These are phyloP conservation scores for Hypoxylon cercidicola DNA, from an alignment of 495 filamentous ascomycete genomes.

Conservation along the genomic window DNA sequence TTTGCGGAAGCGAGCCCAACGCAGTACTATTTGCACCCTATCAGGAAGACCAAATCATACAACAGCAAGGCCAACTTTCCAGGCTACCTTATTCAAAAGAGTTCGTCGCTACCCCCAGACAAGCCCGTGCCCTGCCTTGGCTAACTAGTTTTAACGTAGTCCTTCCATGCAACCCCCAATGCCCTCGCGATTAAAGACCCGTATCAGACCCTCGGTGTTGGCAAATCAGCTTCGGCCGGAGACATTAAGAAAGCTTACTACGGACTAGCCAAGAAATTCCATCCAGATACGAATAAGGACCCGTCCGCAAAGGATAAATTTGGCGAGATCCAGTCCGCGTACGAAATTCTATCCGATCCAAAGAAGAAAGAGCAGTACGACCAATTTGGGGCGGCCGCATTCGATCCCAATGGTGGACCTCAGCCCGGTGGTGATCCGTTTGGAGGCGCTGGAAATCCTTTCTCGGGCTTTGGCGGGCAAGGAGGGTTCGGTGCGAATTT, in stretches of 20 bases:
- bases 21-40: constrained; percentile 41
- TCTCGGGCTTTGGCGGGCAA: constrained; percentile 67
- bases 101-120: constrained; percentile 29
- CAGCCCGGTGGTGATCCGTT: constrained; percentile 70
- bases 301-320: constrained; percentile 91
- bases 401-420: constrained; percentile 79
- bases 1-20: constrained; percentile 44
- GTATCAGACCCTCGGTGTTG: constrained; percentile 86
- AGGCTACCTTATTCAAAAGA: constrained; percentile 27
- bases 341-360: constrained; percentile 90
- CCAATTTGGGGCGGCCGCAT: constrained; percentile 86
- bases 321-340: constrained; percentile 87
- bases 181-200: constrained; percentile 76
- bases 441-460: constrained; percentile 69
- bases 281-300: constrained; percentile 98
- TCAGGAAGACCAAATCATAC: constrained; percentile 22
- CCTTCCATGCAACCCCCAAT: constrained; percentile 77
- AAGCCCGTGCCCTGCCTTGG: constrained; percentile 5
- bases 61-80: constrained; percentile 7
- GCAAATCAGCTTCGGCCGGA: constrained; percentile 76
- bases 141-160: constrained; percentile 55
- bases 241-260: constrained; percentile 99
- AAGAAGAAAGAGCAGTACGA: constrained; percentile 93
- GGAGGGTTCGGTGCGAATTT: constrained; percentile 80
- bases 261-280: constrained; percentile 95